These are phyloP conservation scores for Salvia hispanica DNA, from an alignment of 257 asterid species.

Conservation along the genomic window DNA sequence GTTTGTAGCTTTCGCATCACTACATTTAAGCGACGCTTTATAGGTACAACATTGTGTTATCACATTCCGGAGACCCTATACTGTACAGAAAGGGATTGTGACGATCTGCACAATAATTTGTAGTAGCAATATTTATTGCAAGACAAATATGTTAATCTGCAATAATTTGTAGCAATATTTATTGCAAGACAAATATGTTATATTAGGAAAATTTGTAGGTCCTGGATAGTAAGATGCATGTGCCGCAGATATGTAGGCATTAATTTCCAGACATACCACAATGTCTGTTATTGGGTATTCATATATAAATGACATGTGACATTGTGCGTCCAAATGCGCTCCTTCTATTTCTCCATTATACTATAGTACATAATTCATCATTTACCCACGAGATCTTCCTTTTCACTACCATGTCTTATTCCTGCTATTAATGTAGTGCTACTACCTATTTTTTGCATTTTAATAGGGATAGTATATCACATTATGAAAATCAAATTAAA, in stretches of 20 bases:
- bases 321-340: constrained; percentile 47
- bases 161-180: constrained; percentile 24
- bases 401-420: too few relatives aligned
- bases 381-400: too few relatives aligned
- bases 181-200: constrained; percentile 22
- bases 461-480: too few relatives aligned
- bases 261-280: constrained; percentile 53
- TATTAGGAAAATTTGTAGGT: constrained; percentile 29
- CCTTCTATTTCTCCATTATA: constrained; percentile 25
- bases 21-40: background rate
- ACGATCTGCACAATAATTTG: constrained; percentile 13
- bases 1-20: too few relatives aligned
- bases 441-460: too few relatives aligned
- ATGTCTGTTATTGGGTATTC: constrained; percentile 40
- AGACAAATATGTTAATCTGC: constrained; percentile 27
- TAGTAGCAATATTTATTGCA: background rate
- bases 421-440: too few relatives aligned
- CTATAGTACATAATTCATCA: too few relatives aligned
- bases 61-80: constrained; percentile 10
- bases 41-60: constrained; percentile 12
- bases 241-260: constrained; percentile 40
- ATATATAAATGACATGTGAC: constrained; percentile 42
- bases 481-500: too few relatives aligned
- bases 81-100: constrained; percentile 4
- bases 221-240: constrained; percentile 44